A percentile compares a stretch with the other conserved stretches of the same genome.
Evolutionary conservation across 2,329 filamentous ascomycete genomes (phyloP).

Genomic region (Verticillium dahliae): DNA sequence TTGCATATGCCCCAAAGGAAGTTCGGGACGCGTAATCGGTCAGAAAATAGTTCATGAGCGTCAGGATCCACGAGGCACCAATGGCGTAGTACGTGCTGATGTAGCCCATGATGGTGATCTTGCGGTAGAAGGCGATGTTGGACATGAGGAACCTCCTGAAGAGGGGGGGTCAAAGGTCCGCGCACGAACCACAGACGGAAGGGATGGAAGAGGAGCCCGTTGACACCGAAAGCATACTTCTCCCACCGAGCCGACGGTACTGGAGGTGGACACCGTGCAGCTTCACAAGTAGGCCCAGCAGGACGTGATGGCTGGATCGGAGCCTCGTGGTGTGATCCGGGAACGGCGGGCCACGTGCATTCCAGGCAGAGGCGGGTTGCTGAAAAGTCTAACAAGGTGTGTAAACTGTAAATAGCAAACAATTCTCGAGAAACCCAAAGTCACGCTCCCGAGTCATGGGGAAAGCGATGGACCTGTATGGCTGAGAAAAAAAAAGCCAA

Average conservation of each 20-base stretch:
- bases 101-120: slow-evolving; percentile 66
- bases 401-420: too few relatives aligned
- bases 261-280: too few relatives aligned
- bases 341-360: too few relatives aligned
- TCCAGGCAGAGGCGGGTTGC: too few relatives aligned
- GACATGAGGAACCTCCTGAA: slow-evolving; percentile 55
- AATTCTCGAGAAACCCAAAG: too few relatives aligned
- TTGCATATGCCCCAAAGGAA: too few relatives aligned
- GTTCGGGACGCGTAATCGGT: slow-evolving; percentile 29
- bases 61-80: slow-evolving; percentile 60
- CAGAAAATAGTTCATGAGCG: slow-evolving; percentile 63
- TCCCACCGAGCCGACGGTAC: slow-evolving; percentile 52
- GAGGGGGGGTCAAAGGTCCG: slow-evolving; percentile 58
- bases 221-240: slow-evolving; percentile 67
- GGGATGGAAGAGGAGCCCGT: slow-evolving; percentile 65
- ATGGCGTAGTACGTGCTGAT: slow-evolving; percentile 66
- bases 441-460: too few relatives aligned
- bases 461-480: background rate
- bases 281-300: too few relatives aligned
- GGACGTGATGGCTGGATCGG: too few relatives aligned
- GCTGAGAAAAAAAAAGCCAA: background rate
- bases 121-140: slow-evolving; percentile 58
- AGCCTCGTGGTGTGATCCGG: too few relatives aligned
- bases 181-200: slow-evolving; percentile 53
- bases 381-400: too few relatives aligned